Conservation (phyloP, 106 monocot genomes). For the Ottelia alismoides region DNA sequence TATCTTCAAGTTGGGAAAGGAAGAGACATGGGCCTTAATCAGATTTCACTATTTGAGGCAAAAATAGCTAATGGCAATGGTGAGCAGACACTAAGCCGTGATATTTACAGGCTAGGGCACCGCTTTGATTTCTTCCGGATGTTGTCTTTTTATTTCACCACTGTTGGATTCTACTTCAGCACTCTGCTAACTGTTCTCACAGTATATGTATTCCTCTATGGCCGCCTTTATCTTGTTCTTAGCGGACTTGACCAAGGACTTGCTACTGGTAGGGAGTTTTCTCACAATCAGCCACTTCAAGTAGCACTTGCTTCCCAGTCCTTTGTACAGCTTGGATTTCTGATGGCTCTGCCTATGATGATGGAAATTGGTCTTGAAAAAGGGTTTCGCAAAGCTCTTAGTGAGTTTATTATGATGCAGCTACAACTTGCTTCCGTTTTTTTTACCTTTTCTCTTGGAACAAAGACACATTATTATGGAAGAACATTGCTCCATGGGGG, state of each 20-base stretch:
- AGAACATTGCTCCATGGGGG: conserved; percentile 92
- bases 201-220: conserved; percentile 91
- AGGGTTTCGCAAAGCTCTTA: conserved; percentile 70
- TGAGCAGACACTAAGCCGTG: conserved; percentile 91
- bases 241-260: conserved; percentile 91
- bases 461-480: conserved; percentile 94
- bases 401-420: conserved; percentile 89
- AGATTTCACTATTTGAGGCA: conserved; percentile 94
- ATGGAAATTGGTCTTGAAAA: conserved; percentile 95
- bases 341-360: conserved; percentile 94
- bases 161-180: conserved; percentile 84
- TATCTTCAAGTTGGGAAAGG: conserved; percentile 97
- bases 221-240: conserved; percentile 91
- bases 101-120: conserved; percentile 83
- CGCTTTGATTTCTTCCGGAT: conserved; percentile 97
- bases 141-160: conserved; percentile 92
- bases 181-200: conserved; percentile 85
- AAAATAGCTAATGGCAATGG: conserved; percentile 95
- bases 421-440: conserved; percentile 82
- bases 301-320: conserved; percentile 91
- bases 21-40: conserved; percentile 93
- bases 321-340: conserved; percentile 85
- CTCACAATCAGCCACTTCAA: conserved; percentile 74
- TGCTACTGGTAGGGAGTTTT: conserved; percentile 45
- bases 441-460: conserved; percentile 89